These are phyloP conservation scores for Termitomyces sp. DNA, from an alignment of 768 basidiomycete species.

Conservation along the genomic window DNA sequence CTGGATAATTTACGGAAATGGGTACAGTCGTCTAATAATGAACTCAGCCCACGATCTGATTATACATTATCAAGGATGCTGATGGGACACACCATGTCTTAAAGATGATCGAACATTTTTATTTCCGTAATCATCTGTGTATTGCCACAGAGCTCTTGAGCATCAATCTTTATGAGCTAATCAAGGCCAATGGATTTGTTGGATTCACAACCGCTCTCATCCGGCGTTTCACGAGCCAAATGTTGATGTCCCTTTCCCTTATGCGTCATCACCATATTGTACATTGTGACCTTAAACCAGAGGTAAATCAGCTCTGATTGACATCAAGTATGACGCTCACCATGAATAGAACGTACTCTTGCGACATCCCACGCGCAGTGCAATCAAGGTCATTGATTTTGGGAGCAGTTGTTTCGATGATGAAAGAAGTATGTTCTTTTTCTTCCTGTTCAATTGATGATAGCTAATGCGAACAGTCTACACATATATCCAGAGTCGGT, in stretches of 20 bases:
- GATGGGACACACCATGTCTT: slow-evolving; percentile 97
- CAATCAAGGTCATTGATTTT: slow-evolving; percentile 98
- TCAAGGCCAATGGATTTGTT: slow-evolving; percentile 97
- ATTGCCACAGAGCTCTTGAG: slow-evolving; percentile 98
- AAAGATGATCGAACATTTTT: slow-evolving; percentile 98
- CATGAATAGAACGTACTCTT: slow-evolving; percentile 79
- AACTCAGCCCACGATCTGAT: not conserved
- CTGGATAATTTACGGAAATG: slow-evolving; percentile 95
- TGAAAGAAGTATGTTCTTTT: slow-evolving; percentile 77
- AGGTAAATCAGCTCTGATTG: slow-evolving; percentile 49
- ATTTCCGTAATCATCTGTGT: slow-evolving; percentile 95
- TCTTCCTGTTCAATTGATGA: not conserved
- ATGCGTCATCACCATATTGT: slow-evolving; percentile 98
- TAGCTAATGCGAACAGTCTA: slow-evolving; percentile 60
- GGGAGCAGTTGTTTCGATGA: slow-evolving; percentile 98
- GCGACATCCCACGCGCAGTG: slow-evolving; percentile 92
- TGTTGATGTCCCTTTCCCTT: slow-evolving; percentile 84
- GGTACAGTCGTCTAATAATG: slow-evolving; percentile 46
- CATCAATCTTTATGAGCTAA: slow-evolving; percentile 97
- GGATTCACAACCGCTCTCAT: slow-evolving; percentile 97
- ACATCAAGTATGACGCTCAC: not conserved
- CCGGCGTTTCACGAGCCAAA: slow-evolving; percentile 93
- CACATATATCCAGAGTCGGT: slow-evolving; percentile 98
- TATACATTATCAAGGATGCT: slow-evolving; percentile 57
- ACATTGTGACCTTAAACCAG: slow-evolving; percentile 98